Base-by-base conservation (phyloP, 805 yeast genomes). In the Cyberlindnera misumaiensis region DNA sequence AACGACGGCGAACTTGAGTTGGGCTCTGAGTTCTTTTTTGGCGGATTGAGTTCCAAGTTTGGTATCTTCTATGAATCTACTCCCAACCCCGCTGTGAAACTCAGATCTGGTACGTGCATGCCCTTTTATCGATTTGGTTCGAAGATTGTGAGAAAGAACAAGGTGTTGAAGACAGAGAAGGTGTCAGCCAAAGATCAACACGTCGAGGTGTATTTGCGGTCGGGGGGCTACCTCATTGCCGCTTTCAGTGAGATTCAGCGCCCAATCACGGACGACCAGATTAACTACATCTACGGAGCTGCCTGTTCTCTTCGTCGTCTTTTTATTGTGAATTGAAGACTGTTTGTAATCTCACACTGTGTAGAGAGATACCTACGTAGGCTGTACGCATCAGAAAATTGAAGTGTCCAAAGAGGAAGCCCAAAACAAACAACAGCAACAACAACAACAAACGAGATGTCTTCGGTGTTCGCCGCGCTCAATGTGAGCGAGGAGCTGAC, bases 401-500 rank as follows among this genome's bases (percentile, higher is more conserved):
- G 24, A 20, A 20, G 24, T 20, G 8, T 20, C 8, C 24, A 20
- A 8, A 20, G 24, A 20, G 24, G 24, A 20, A 20, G 24, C n/a
- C n/a, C n/a, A n/a, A n/a, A n/a, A n/a, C n/a, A n/a, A 20, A 20
- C 24, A 20, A 20, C 24, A 20, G 24, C 24, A 20, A 20, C 24
- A 20, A 20, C 24, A 18, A 11, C 18, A 10, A n/a, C 11, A 17
- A 10, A 9, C 12, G 15, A 3, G 81, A 80, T 89, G 16, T 65
- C 79, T 2, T 89, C 43, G 37, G 5, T 27, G 17, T 46, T 90
- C 58, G 70, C 80, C 25, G 95, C 97, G 2, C 68, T 89, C 32
- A 90, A 90, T 52, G 62, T 81, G 33, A 73, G 73, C 30, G 90
- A 83, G 40, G 94, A 84, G 53, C 85, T 83, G 36, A 61, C 73